Evolutionary conservation across 192 early-diverging fungal genomes (phyloP).

Genomic region (Pilobolus umbonatus): DNA sequence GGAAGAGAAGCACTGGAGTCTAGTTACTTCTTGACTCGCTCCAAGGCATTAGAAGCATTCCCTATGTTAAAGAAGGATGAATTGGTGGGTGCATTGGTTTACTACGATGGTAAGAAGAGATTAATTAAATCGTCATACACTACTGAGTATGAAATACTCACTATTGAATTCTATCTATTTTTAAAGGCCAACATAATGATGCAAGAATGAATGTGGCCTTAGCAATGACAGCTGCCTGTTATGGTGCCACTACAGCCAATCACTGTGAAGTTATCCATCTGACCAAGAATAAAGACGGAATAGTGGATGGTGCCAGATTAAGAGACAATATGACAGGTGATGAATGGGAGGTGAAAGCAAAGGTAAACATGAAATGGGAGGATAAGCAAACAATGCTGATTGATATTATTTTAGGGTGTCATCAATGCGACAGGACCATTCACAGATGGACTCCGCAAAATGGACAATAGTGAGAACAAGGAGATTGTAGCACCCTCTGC

Average conservation of each 20-base stretch:
- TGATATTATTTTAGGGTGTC: constrained; percentile 54
- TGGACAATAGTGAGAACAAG: constrained; percentile 71
- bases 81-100: constrained; percentile 91
- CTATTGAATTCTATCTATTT: background rate
- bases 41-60: constrained; percentile 89
- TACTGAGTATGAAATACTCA: too few relatives aligned
- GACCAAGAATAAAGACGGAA: constrained; percentile 62
- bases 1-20: constrained; percentile 76
- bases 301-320: constrained; percentile 74
- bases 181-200: constrained; percentile 89
- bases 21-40: constrained; percentile 79
- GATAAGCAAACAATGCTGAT: background rate
- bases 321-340: constrained; percentile 83
- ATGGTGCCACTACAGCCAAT: constrained; percentile 91
- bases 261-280: constrained; percentile 85
- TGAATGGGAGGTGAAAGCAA: constrained; percentile 79
- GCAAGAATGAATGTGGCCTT: constrained; percentile 95
- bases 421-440: constrained; percentile 86
- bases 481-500: constrained; percentile 92
- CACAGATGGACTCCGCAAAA: constrained; percentile 81
- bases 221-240: constrained; percentile 81
- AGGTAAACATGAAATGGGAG: constrained; percentile 28
- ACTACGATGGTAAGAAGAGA: constrained; percentile 87
- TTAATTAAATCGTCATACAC: too few relatives aligned
- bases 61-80: constrained; percentile 89